Percentiles rank a stretch among this genome's conserved stretches.
Conservation (phyloP, 345 rosid genomes). For the Salix udensis region DNA sequence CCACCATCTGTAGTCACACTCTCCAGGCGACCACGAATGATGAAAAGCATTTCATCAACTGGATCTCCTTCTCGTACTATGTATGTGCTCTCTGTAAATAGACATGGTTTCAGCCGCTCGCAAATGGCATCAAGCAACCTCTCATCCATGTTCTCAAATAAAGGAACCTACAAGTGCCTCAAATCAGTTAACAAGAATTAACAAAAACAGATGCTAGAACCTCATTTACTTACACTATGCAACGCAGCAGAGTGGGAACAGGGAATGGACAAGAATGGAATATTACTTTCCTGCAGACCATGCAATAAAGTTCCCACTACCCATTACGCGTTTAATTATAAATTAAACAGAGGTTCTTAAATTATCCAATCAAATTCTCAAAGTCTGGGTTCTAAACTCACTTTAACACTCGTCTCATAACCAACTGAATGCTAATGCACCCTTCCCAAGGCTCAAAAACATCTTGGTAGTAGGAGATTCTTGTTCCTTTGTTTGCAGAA, state of each 20-base stretch:
- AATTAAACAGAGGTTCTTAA: background rate
- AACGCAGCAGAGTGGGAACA: background rate
- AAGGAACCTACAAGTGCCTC: conserved; percentile 58
- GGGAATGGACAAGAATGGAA: background rate
- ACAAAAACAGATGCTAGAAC: background rate
- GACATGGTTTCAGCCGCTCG: conserved; percentile 81
- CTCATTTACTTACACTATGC: background rate
- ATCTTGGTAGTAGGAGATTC: too few relatives aligned
- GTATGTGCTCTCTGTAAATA: conserved; percentile 70
- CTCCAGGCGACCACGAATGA: conserved; percentile 92
- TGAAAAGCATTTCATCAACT: conserved; percentile 94
- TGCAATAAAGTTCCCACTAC: background rate
- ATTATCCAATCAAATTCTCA: background rate
- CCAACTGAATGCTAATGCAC: background rate
- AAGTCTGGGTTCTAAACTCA: background rate
- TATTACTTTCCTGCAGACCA: background rate
- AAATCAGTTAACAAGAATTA: background rate
- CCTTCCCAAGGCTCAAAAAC: background rate
- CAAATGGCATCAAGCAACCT: conserved; percentile 94
- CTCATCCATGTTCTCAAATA: conserved; percentile 92
- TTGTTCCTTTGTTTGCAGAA: too few relatives aligned
- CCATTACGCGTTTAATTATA: background rate
- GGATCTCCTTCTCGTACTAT: conserved; percentile 96
- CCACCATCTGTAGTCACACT: conserved; percentile 96
- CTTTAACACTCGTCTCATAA: background rate